These are phyloP conservation scores for Plasmodium reichenowi DNA, from an alignment of 169 alveolate species.

Conservation along the genomic window DNA sequence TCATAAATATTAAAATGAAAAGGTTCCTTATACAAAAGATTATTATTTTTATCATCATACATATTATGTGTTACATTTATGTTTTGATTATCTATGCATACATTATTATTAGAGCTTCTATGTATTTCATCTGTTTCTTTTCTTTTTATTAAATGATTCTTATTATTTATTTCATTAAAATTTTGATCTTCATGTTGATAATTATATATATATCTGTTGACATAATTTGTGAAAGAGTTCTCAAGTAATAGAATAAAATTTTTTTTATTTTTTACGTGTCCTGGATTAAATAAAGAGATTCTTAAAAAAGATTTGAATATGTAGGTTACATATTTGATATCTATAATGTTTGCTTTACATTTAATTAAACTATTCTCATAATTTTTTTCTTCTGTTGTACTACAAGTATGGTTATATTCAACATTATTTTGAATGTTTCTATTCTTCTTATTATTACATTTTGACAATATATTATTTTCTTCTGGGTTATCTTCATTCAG, in stretches of 20 bases:
- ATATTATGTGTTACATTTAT: not conserved
- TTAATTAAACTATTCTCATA: no score
- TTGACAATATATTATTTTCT: no score
- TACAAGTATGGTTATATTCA: no score
- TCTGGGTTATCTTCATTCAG: no score
- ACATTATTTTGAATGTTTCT: no score
- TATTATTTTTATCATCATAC: not conserved
- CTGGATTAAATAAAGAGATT: slow-evolving; percentile 2
- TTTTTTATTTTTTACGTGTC: not conserved
- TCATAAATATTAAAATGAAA: not conserved
- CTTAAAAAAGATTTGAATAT: slow-evolving; percentile 37
- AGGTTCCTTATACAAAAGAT: not conserved
- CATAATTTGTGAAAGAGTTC: slow-evolving; percentile 9
- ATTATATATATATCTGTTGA: slow-evolving; percentile 19
- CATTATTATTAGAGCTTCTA: not conserved
- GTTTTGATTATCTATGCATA: not conserved
- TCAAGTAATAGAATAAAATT: slow-evolving; percentile 10
- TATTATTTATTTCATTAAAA: not conserved
- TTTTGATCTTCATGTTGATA: not conserved
- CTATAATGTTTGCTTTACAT: not conserved
- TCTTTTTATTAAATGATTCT: not conserved
- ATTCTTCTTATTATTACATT: no score
- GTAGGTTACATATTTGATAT: slow-evolving; percentile 33
- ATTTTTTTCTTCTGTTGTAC: no score
- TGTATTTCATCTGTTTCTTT: not conserved